Percentiles rank a stretch among this genome's conserved stretches.
Evolutionary conservation across 306 rosid species (phyloP).

Genomic region (Clitoria ternatea): DNA sequence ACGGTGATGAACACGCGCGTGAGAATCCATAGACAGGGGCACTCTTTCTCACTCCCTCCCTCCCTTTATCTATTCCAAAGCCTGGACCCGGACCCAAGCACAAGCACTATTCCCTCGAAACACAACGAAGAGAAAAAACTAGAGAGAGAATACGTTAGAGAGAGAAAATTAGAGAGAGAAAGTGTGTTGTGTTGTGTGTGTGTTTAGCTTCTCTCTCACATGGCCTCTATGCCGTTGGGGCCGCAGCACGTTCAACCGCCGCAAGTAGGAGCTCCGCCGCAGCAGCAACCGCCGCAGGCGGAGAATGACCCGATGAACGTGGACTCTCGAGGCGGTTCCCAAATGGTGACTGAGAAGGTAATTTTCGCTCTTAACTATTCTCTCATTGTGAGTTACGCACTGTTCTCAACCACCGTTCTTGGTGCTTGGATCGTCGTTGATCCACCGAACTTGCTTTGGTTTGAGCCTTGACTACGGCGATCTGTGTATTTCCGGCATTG

Average conservation of each 20-base stretch:
- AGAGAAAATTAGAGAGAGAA: conserved; percentile 11
- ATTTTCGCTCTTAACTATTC: conserved; percentile 5
- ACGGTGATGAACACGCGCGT: conserved; percentile 10
- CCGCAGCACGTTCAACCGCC: conserved; percentile 54
- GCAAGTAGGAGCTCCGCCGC: conserved; percentile 34
- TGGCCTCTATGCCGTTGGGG: conserved; percentile 75
- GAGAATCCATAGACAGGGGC: background rate
- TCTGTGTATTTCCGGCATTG: conserved; percentile 34
- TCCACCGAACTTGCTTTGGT: conserved; percentile 34
- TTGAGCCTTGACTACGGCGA: conserved; percentile 38
- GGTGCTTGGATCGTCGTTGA: conserved; percentile 51
- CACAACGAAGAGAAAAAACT: conserved; percentile 17
- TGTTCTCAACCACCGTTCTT: conserved; percentile 3
- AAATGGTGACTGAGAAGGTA: conserved; percentile 66
- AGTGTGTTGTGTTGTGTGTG: background rate
- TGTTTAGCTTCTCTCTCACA: conserved; percentile 40
- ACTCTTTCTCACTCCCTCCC: background rate
- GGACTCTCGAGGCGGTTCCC: conserved; percentile 48
- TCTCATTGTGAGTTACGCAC: conserved; percentile 11
- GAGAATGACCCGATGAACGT: conserved; percentile 41
- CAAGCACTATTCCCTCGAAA: conserved; percentile 19
- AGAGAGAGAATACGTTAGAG: background rate
- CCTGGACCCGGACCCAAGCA: conserved; percentile 19
- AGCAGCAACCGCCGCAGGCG: conserved; percentile 30
- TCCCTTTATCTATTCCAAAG: conserved; percentile 27